Conservation (phyloP, 495 filamentous ascomycete species). For the Daldinia bambusicola region DNA sequence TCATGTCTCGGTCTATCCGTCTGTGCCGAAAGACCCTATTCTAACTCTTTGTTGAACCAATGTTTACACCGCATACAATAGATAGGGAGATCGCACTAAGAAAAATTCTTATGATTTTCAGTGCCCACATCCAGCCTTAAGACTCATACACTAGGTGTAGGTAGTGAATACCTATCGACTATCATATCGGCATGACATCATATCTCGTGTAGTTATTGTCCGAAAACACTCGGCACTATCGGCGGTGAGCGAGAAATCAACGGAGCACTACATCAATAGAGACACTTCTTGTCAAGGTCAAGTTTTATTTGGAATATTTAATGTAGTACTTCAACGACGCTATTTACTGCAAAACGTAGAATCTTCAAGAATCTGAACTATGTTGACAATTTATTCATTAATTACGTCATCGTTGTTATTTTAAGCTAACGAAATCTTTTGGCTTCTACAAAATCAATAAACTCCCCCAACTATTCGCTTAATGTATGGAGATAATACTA, state of each 20-base stretch:
- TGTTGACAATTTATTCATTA: too few relatives aligned
- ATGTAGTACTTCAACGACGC: too few relatives aligned
- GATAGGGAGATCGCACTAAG: neutral
- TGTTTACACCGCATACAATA: neutral
- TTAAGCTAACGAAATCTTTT: neutral
- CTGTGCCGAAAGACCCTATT: neutral
- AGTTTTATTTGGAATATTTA: too few relatives aligned
- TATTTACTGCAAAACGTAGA: too few relatives aligned
- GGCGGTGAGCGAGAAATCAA: neutral
- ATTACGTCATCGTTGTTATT: too few relatives aligned
- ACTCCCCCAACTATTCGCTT: neutral
- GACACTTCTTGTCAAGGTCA: neutral
- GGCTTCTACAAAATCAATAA: neutral
- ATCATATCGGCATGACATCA: constrained; percentile 5
- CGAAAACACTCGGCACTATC: neutral
- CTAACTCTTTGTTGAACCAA: neutral
- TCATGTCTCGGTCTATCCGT: constrained; percentile 16
- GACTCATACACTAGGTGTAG: neutral
- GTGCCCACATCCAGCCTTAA: neutral
- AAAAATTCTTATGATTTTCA: neutral
- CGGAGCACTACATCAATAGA: neutral
- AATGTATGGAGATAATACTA: neutral
- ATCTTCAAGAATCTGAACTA: too few relatives aligned
- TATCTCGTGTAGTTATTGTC: neutral
- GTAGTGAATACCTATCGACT: too few relatives aligned